These are phyloP conservation scores for Plectosphaerella plurivora DNA, from an alignment of 2,329 filamentous ascomycete genomes.

Conservation along the genomic window DNA sequence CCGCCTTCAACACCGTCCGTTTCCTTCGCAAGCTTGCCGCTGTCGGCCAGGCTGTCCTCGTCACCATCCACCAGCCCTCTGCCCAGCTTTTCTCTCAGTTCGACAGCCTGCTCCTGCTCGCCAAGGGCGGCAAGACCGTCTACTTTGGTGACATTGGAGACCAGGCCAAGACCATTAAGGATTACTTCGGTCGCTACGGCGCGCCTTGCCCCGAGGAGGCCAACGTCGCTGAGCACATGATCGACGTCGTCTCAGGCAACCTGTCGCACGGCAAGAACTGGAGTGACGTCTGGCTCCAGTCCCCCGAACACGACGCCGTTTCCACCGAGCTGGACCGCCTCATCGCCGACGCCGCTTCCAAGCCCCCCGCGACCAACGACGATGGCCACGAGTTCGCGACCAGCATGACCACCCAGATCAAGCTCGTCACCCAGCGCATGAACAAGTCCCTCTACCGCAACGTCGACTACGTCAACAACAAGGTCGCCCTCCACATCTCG, in stretches of 20 bases:
- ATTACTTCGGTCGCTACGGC: slow-evolving; percentile 56
- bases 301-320: slow-evolving; percentile 48
- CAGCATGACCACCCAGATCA: slow-evolving; percentile 31
- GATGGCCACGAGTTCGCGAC: slow-evolving; percentile 25
- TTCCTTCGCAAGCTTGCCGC: slow-evolving; percentile 47
- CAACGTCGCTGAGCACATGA: slow-evolving; percentile 69
- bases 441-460: slow-evolving; percentile 26
- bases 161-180: slow-evolving; percentile 66
- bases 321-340: slow-evolving; percentile 55
- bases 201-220: slow-evolving; percentile 52
- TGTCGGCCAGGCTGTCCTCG: slow-evolving; percentile 57
- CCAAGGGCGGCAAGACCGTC: slow-evolving; percentile 61
- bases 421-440: slow-evolving; percentile 25
- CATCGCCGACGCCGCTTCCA: slow-evolving; percentile 36
- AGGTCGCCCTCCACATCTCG: slow-evolving; percentile 33
- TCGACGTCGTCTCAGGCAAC: slow-evolving; percentile 42
- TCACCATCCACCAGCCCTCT: slow-evolving; percentile 45
- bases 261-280: slow-evolving; percentile 32
- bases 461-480: slow-evolving; percentile 23
- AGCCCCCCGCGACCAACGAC: background rate
- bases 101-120: slow-evolving; percentile 50
- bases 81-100: slow-evolving; percentile 53
- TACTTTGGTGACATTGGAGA: slow-evolving; percentile 83
- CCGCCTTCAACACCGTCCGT: slow-evolving; percentile 31
- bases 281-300: slow-evolving; percentile 58